Evolutionary conservation across 805 yeast species (phyloP).

Genomic region (Yamadazyma paraphyllophila): DNA sequence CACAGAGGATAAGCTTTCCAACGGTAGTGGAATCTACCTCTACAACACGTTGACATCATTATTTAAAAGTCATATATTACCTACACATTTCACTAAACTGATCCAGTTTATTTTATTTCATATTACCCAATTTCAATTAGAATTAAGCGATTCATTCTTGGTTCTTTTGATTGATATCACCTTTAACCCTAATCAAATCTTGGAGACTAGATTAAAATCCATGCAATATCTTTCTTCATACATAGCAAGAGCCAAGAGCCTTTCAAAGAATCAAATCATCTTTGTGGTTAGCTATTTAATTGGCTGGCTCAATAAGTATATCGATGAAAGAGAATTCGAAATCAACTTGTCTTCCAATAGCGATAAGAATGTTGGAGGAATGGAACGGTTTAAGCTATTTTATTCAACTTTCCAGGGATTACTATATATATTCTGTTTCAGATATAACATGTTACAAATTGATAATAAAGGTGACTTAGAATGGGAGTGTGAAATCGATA

Average conservation of each 20-base stretch:
- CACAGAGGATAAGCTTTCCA: slow-evolving; percentile 42
- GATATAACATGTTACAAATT: slow-evolving; percentile 54
- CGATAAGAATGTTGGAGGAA: slow-evolving; percentile 49
- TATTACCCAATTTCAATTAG: slow-evolving; percentile 76
- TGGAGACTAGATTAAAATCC: slow-evolving; percentile 80
- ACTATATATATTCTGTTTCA: slow-evolving; percentile 87
- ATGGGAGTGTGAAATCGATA: slow-evolving; percentile 83
- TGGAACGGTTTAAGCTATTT: slow-evolving; percentile 87
- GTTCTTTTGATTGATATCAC: slow-evolving; percentile 82
- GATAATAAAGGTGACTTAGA: slow-evolving; percentile 23
- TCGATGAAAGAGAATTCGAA: slow-evolving; percentile 82
- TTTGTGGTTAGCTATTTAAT: slow-evolving; percentile 80
- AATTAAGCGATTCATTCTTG: slow-evolving; percentile 79
- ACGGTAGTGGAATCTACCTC: slow-evolving; percentile 63
- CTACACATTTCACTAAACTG: slow-evolving; percentile 88
- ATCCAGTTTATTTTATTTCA: slow-evolving; percentile 83
- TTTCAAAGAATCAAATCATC: slow-evolving; percentile 69
- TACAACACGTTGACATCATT: slow-evolving; percentile 73
- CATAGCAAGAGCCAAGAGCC: slow-evolving; percentile 78
- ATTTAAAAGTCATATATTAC: slow-evolving; percentile 78
- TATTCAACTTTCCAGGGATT: slow-evolving; percentile 90
- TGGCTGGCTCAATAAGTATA: slow-evolving; percentile 80
- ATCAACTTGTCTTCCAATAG: slow-evolving; percentile 29
- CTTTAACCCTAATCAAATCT: slow-evolving; percentile 63
- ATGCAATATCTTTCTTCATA: slow-evolving; percentile 90